Evolutionary conservation across 169 alveolate genomes (phyloP), one percentile per base, ranked within the genome.

Genomic region (Plasmodium gallinaceum): DNA sequence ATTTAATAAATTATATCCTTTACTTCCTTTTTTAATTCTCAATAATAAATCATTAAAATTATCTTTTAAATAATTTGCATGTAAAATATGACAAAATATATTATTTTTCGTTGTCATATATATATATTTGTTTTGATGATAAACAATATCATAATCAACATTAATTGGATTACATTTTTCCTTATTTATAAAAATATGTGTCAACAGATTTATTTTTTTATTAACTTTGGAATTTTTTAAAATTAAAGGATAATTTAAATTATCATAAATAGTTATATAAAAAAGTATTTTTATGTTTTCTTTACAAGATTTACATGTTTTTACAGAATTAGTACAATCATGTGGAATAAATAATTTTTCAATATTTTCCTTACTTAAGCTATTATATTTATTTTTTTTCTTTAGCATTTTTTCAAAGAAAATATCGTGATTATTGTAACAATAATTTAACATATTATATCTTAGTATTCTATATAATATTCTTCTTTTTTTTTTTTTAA

Each of bases 61-160:
- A 51, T 86, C 54, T 73, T 60, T 70, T 51, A 86, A 37, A 71
- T 86, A 86, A 70, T 86, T 58, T 43, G 54, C 92, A 70, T 86
- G 92, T 5, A 86, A 52, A 39, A 86, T 65, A 52, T 86, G 70
- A 71, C 88, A 86, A 48, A 86, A 86, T 26, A 86, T 70, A 64
- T 72, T 66, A 61, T 86, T 72, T 71, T 86, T 69, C 12, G 92
- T 70, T 12, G 62, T 37, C 58, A 86, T 72, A 62, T 86, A 86
- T 70, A 86, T 71, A 65, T 62, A 26, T 43, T 32, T 58, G 70
- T 86, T 58, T 61, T 57, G 51, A 70, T 86, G 88, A 48, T 60
- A 86, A 14, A 8, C 20, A 22, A 86, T 86, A 45, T 69, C 87
- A 86, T 86, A 86, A 7, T 64, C 85, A 7, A 86, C 92, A 86